A percentile compares a stretch with the other conserved stretches of the same genome.
phyloP scores from a whole-genome alignment of 2,329 filamentous ascomycete species.

The Claviceps arundinis region DNA sequence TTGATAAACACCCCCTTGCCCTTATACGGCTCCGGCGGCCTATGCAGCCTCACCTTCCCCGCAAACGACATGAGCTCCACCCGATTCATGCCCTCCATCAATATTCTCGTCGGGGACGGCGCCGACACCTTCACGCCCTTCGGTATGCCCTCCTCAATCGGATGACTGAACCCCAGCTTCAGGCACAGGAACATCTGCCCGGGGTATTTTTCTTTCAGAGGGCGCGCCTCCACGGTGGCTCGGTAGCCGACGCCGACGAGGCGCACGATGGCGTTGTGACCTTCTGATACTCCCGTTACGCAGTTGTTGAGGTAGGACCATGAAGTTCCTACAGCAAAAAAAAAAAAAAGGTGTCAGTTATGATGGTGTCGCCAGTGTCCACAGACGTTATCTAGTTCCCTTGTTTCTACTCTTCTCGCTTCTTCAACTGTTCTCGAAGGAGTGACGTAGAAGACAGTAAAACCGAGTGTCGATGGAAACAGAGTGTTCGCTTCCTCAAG shows the following conservation, averaged over 20 bases:
- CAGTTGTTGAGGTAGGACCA: constrained; percentile 84
- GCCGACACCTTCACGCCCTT: constrained; percentile 72
- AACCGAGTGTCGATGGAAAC: too few relatives aligned
- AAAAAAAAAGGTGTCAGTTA: neutral
- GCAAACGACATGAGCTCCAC: constrained; percentile 85
- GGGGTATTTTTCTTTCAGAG: constrained; percentile 59
- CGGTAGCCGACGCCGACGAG: constrained; percentile 93
- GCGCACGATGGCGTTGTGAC: constrained; percentile 83
- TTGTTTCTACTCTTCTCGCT: neutral
- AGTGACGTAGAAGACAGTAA: too few relatives aligned
- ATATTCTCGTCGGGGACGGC: constrained; percentile 79
- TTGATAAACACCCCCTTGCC: constrained; percentile 98
- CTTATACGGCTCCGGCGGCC: constrained; percentile 93
- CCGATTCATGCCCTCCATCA: constrained; percentile 79
- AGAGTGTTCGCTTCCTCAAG: too few relatives aligned
- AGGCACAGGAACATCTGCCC: constrained; percentile 83
- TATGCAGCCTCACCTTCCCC: constrained; percentile 76
- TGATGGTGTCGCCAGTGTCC: too few relatives aligned
- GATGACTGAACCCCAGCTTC: constrained; percentile 94
- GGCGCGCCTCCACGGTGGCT: constrained; percentile 68
- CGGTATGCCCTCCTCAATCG: constrained; percentile 79
- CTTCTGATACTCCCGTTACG: constrained; percentile 89
- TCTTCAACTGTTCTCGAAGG: too few relatives aligned
- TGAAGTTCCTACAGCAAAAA: constrained; percentile 52
- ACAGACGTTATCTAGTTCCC: too few relatives aligned